Conservation (phyloP, 208 protist genomes). For the Novymonas esmeraldas region DNA sequence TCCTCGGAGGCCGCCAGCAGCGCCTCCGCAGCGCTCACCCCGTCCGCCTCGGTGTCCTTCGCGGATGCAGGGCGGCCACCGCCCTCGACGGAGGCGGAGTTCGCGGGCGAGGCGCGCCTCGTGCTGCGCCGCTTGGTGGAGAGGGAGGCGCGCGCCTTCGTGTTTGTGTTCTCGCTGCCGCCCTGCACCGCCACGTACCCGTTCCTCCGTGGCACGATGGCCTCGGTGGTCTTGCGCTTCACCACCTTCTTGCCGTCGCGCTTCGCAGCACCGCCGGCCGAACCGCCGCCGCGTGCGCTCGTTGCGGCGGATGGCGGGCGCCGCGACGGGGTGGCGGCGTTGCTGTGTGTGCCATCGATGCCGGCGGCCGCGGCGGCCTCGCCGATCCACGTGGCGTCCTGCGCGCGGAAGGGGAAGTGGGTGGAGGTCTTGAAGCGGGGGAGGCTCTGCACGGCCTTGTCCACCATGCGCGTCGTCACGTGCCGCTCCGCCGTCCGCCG, state of each 20-base stretch:
- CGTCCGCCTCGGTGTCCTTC: not conserved
- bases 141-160: not conserved
- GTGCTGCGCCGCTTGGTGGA: not conserved
- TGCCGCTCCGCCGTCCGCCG: conserved; percentile 17
- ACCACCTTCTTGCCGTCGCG: not conserved
- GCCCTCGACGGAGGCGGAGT: not conserved
- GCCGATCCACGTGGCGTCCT: not conserved
- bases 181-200: not conserved
- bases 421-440: conserved; percentile 39
- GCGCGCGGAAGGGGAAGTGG: conserved; percentile 39
- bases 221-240: not conserved
- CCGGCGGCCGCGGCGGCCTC: not conserved
- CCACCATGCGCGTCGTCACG: conserved; percentile 18
- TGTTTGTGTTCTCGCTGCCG: not conserved
- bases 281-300: too few species aligned
- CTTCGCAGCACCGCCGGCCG: not conserved
- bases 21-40: conserved; percentile 18
- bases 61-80: not conserved
- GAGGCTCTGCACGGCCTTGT: conserved; percentile 21
- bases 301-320: too few species aligned
- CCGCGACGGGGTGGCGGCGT: not conserved
- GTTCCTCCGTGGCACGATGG: not conserved
- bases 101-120: not conserved
- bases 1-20: conserved; percentile 41
- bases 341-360: not conserved